Conservation (phyloP, 495 filamentous ascomycete species). For the Podospora appendiculata region DNA sequence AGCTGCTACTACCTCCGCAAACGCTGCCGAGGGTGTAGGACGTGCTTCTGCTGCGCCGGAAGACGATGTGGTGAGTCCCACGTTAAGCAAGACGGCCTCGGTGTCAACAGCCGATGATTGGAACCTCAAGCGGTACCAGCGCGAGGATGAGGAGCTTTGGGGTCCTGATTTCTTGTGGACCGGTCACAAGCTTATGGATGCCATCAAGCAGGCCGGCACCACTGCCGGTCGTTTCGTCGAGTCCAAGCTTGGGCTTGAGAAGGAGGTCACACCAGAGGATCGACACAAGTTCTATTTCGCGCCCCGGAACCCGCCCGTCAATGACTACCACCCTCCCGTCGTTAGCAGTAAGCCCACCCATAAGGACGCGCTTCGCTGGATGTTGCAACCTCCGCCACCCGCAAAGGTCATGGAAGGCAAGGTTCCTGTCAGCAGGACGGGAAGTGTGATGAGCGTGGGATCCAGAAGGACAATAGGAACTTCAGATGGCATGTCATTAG, state of each 20-base stretch:
- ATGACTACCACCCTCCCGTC: conserved; percentile 79
- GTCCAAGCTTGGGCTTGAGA: conserved; percentile 33
- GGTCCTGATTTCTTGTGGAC: conserved; percentile 37
- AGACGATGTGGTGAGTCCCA: conserved; percentile 15
- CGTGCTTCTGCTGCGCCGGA: conserved; percentile 24
- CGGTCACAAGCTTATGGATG: conserved; percentile 40
- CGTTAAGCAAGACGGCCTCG: conserved; percentile 22
- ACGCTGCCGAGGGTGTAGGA: not conserved
- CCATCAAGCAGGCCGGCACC: conserved; percentile 43
- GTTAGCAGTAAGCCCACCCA: conserved; percentile 64
- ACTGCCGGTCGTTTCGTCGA: conserved; percentile 41
- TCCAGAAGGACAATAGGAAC: conserved; percentile 17
- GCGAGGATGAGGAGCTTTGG: conserved; percentile 82
- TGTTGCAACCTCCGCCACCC: conserved; percentile 80
- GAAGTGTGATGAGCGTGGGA: conserved; percentile 28
- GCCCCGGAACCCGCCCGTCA: conserved; percentile 69
- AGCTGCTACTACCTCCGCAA: not conserved
- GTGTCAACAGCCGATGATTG: conserved; percentile 45
- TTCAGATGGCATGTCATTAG: conserved; percentile 16
- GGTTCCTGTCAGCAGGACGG: conserved; percentile 46
- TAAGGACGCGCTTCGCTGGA: conserved; percentile 69
- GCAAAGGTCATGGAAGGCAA: conserved; percentile 86
- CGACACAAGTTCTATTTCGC: conserved; percentile 51
- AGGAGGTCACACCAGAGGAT: conserved; percentile 33
- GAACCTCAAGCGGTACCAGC: conserved; percentile 69